Evolutionary conservation across 2,329 filamentous ascomycete genomes (phyloP).

Genomic region (Pseudogymnoascus pannorum): DNA sequence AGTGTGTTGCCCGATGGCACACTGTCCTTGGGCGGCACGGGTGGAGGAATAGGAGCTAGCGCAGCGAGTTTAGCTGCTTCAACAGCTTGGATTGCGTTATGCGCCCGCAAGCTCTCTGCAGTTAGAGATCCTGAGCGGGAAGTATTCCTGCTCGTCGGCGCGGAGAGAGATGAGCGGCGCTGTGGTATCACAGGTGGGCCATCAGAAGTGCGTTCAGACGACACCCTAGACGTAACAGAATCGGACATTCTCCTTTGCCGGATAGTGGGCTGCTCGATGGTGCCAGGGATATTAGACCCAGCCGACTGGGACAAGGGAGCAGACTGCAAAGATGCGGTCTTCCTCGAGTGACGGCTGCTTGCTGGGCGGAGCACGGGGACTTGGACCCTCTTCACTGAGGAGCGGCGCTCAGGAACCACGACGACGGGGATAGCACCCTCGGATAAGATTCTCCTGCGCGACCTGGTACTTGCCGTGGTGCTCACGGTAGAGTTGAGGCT

Average conservation of each 20-base stretch:
- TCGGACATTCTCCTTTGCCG: conserved; percentile 25
- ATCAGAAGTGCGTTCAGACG: conserved; percentile 47
- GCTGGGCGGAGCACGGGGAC: conserved; percentile 53
- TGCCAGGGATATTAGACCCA: conserved; percentile 37
- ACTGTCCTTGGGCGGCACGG: not conserved
- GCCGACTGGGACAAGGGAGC: conserved; percentile 37
- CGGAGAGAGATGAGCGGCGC: conserved; percentile 54
- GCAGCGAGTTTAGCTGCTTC: conserved; percentile 18
- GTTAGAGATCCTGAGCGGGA: conserved; percentile 50
- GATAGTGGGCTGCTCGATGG: conserved; percentile 32
- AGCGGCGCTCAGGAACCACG: conserved; percentile 51
- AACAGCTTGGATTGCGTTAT: conserved; percentile 32
- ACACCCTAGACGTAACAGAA: conserved; percentile 21
- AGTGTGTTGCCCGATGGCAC: conserved; percentile 22
- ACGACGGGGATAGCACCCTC: conserved; percentile 55
- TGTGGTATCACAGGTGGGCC: conserved; percentile 50
- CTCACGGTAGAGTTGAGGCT: conserved; percentile 41
- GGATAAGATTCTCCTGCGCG: conserved; percentile 52
- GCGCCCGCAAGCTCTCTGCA: conserved; percentile 50
- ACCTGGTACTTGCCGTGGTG: conserved; percentile 44
- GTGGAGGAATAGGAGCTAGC: not conserved
- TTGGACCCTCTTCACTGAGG: conserved; percentile 39
- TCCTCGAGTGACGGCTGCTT: conserved; percentile 48
- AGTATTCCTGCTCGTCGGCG: conserved; percentile 51
- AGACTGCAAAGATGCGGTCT: conserved; percentile 45